Percentiles rank a stretch among this genome's conserved stretches.
Evolutionary conservation across 352 stramenopile species (phyloP).

Genomic region (Phytophthora constricta): DNA sequence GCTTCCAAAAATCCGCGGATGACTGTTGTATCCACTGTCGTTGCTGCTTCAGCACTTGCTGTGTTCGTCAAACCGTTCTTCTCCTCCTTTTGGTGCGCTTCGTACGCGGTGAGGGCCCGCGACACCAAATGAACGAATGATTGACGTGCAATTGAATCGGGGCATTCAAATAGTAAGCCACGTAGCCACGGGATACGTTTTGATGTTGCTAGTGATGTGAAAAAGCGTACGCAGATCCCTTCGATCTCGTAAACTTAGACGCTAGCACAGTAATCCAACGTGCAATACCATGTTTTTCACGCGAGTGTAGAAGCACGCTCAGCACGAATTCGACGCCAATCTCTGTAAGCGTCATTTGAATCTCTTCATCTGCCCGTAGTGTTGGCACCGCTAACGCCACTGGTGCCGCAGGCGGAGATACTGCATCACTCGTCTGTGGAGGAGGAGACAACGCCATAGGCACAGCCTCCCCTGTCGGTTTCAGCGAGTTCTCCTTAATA

Average conservation of each 20-base stretch:
- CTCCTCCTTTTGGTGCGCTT: slow-evolving; percentile 58
- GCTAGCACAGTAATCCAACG: slow-evolving; percentile 83
- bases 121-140: slow-evolving; percentile 88
- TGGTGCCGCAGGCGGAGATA: slow-evolving; percentile 31
- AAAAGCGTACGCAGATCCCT: slow-evolving; percentile 76
- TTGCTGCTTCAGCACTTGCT: slow-evolving; percentile 24
- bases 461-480: slow-evolving; percentile 21
- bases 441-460: slow-evolving; percentile 30
- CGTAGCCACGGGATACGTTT: slow-evolving; percentile 71
- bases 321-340: slow-evolving; percentile 90
- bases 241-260: slow-evolving; percentile 76
- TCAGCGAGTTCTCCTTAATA: slow-evolving; percentile 52
- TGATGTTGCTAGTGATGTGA: slow-evolving; percentile 59
- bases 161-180: slow-evolving; percentile 83
- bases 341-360: slow-evolving; percentile 73
- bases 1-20: slow-evolving; percentile 55
- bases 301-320: slow-evolving; percentile 87
- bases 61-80: slow-evolving; percentile 29
- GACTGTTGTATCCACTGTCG: slow-evolving; percentile 29
- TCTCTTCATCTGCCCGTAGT: slow-evolving; percentile 50
- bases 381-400: slow-evolving; percentile 27
- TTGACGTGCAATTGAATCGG: slow-evolving; percentile 85
- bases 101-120: slow-evolving; percentile 72
- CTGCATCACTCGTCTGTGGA: slow-evolving; percentile 8
- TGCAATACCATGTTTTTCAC: slow-evolving; percentile 88